Evolutionary conservation across 345 rosid genomes (phyloP).

Genomic region (Cardamine resedifolia): DNA sequence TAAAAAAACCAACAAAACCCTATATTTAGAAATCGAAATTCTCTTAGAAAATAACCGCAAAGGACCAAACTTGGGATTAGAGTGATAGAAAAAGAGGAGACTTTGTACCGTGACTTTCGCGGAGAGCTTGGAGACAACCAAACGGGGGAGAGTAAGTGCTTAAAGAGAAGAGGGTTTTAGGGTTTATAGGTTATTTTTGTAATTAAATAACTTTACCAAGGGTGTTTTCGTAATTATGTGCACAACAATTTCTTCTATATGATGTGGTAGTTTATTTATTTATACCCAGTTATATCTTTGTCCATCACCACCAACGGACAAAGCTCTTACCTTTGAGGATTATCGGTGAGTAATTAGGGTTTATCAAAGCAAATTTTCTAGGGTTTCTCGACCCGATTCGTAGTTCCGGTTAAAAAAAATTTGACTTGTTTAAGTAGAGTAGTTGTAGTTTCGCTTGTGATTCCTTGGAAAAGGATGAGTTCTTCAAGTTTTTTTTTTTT

Average conservation of each 20-base stretch:
- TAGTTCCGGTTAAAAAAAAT: neutral
- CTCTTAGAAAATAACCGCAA: neutral
- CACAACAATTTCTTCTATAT: neutral
- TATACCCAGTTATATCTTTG: neutral
- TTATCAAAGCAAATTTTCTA: neutral
- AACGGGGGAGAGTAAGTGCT: neutral
- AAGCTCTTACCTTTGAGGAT: constrained; percentile 11
- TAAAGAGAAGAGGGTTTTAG: constrained; percentile 20
- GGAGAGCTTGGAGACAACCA: constrained; percentile 14
- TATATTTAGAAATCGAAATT: neutral
- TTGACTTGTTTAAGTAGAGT: neutral
- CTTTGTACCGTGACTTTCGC: constrained; percentile 21
- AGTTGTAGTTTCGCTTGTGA: constrained; percentile 2
- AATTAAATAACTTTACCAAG: neutral
- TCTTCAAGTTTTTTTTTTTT: neutral
- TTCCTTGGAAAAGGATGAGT: neutral
- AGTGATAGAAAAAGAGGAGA: neutral
- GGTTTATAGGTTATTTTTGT: constrained; percentile 23
- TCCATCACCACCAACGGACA: neutral
- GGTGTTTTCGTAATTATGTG: neutral
- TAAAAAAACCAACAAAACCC: neutral
- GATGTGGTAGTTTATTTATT: neutral
- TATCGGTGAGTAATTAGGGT: constrained; percentile 30
- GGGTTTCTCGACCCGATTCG: neutral
- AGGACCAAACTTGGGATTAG: neutral